These are phyloP conservation scores for Epipyxis sp. DNA, from an alignment of 108 stramenopile genomes.

Conservation along the genomic window DNA sequence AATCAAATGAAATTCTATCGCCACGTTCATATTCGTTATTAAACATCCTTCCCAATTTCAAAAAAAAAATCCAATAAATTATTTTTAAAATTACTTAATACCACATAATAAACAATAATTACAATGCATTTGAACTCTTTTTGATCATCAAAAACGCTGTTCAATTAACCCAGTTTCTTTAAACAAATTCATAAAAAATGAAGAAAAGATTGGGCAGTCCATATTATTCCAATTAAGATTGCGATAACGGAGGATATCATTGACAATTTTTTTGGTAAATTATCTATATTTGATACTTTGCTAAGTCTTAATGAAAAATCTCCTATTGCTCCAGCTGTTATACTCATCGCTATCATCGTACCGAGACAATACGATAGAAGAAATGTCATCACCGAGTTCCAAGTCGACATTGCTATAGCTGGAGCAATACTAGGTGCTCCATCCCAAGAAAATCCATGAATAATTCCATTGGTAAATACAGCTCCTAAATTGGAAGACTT, in stretches of 20 bases:
- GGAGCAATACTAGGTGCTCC: conserved; percentile 89
- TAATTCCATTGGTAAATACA: conserved; percentile 85
- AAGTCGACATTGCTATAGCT: conserved; percentile 79
- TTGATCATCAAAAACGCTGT: too few species aligned
- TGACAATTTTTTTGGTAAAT: conserved; percentile 78
- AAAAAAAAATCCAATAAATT: too few species aligned
- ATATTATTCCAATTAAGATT: conserved; percentile 70
- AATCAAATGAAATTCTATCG: too few species aligned
- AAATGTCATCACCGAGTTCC: conserved; percentile 75
- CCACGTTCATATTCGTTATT: too few species aligned
- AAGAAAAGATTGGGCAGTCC: conserved; percentile 75
- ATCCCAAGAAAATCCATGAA: conserved; percentile 94
- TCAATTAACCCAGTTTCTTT: too few species aligned
- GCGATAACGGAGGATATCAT: conserved; percentile 68
- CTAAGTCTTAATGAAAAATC: conserved; percentile 76
- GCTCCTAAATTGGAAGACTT: conserved; percentile 62
- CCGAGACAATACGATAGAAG: conserved; percentile 84
- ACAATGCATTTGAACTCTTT: too few species aligned
- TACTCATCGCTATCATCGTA: conserved; percentile 75
- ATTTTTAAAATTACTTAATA: too few species aligned
- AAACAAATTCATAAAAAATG: too few species aligned
- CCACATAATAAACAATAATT: too few species aligned
- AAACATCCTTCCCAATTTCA: too few species aligned
- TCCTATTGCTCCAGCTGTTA: conserved; percentile 74
- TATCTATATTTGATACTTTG: conserved; percentile 69